Conservation (phyloP, 2,329 filamentous ascomycete species). For the Aaosphaeria pasadenensis region DNA sequence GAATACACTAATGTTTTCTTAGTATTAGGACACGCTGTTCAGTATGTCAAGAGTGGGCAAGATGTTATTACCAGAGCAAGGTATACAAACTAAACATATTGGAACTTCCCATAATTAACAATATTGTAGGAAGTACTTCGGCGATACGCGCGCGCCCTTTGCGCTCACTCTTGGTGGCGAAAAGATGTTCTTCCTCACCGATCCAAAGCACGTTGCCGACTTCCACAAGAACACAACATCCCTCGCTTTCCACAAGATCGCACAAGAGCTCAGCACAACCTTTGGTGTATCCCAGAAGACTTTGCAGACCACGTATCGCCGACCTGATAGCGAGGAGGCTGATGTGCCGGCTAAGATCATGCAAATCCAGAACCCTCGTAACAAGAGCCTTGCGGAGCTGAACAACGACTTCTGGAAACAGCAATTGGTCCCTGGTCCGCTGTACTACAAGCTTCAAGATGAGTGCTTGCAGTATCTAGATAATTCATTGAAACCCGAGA, state of each 20-base stretch:
- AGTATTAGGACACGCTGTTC: too few species aligned
- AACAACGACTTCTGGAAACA: background rate
- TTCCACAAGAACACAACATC: constrained; percentile 7
- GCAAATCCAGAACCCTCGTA: background rate
- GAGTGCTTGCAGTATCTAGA: too few species aligned
- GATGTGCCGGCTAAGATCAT: background rate
- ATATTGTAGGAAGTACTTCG: constrained; percentile 9
- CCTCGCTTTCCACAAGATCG: constrained; percentile 7
- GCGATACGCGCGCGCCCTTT: constrained; percentile 5
- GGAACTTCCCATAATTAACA: constrained; percentile 6
- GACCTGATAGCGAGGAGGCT: background rate
- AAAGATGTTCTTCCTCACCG: constrained; percentile 8
- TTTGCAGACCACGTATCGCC: background rate
- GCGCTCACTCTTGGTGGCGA: constrained; percentile 5
- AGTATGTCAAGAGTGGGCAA: background rate
- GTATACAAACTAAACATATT: constrained; percentile 2
- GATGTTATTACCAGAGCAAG: background rate
- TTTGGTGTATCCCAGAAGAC: constrained; percentile 3
- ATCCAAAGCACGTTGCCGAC: constrained; percentile 4
- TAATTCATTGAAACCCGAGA: too few species aligned
- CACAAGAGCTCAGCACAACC: constrained; percentile 6
- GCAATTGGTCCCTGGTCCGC: too few species aligned
- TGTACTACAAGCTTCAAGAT: too few species aligned
- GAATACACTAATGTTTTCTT: background rate
- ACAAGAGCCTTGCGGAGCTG: background rate